These are phyloP conservation scores for Russula brevipes DNA, from an alignment of 768 basidiomycete genomes.

Conservation along the genomic window DNA sequence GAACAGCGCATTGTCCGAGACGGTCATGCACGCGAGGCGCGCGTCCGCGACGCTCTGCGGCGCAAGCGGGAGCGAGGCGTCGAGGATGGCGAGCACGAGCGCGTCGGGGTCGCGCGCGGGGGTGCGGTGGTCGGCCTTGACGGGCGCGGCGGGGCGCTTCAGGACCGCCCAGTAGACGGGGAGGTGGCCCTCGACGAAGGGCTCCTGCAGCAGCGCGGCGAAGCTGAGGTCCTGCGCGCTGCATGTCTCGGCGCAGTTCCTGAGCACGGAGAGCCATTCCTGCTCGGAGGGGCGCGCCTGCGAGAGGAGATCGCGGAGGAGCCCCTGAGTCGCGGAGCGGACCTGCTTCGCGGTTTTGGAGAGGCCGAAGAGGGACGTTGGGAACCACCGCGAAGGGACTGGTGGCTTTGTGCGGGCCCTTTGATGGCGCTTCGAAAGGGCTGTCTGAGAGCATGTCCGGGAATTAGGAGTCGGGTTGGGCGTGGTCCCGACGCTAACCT, in stretches of 20 bases:
- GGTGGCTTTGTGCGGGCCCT: background rate
- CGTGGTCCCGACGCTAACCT: background rate
- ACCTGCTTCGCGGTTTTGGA: conserved; percentile 25
- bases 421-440: background rate
- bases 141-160: conserved; percentile 38
- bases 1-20: conserved; percentile 56
- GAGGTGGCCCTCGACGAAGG: conserved; percentile 56
- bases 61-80: conserved; percentile 44
- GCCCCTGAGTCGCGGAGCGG: conserved; percentile 16
- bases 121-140: conserved; percentile 1
- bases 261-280: conserved; percentile 42
- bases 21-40: conserved; percentile 59
- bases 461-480: background rate
- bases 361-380: conserved; percentile 22
- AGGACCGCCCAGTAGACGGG: conserved; percentile 73
- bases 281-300: conserved; percentile 31
- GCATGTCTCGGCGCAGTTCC: conserved; percentile 62
- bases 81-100: conserved; percentile 48
- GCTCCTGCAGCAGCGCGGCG: conserved; percentile 54
- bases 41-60: conserved; percentile 51
- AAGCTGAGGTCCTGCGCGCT: conserved; percentile 44
- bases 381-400: conserved; percentile 14
- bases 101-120: conserved; percentile 22
- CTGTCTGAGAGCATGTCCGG: background rate
- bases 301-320: conserved; percentile 36